Conservation (phyloP, 2,329 filamentous ascomycete species). For the Calonectria honghensis region DNA sequence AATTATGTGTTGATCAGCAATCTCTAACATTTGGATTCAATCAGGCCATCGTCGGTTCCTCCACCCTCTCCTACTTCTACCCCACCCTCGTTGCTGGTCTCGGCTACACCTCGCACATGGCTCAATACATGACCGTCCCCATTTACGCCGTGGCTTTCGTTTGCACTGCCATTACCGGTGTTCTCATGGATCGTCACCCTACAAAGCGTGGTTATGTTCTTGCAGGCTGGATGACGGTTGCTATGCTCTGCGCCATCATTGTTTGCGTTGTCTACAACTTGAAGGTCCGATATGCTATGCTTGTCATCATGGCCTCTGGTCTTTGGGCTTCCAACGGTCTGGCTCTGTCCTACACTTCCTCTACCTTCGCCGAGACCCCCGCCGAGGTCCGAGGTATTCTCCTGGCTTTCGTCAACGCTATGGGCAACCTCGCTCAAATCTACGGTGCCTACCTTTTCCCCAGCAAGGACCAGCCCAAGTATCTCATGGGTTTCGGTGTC, state of each 20-base stretch:
- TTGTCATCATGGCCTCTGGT: slow-evolving; percentile 73
- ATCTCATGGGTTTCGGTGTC: slow-evolving; percentile 65
- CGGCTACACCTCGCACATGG: slow-evolving; percentile 56
- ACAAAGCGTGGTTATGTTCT: slow-evolving; percentile 40
- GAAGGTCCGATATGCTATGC: slow-evolving; percentile 70
- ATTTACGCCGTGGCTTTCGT: slow-evolving; percentile 73
- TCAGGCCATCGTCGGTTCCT: slow-evolving; percentile 57
- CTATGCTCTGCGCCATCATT: slow-evolving; percentile 56
- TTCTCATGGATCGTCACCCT: slow-evolving; percentile 67
- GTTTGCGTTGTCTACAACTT: slow-evolving; percentile 70
- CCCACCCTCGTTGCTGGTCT: slow-evolving; percentile 58
- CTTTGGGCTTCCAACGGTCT: slow-evolving; percentile 73
- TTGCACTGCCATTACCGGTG: slow-evolving; percentile 67
- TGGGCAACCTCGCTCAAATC: slow-evolving; percentile 74
- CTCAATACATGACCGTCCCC: slow-evolving; percentile 62
- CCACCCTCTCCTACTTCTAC: slow-evolving; percentile 59
- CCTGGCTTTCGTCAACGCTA: slow-evolving; percentile 72
- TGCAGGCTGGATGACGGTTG: slow-evolving; percentile 37
- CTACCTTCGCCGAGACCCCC: slow-evolving; percentile 69
- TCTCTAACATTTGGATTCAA: slow-evolving; percentile 20
- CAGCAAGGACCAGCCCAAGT: slow-evolving; percentile 67
- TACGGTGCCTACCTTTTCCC: slow-evolving; percentile 74
- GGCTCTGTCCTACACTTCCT: slow-evolving; percentile 70
- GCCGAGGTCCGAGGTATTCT: slow-evolving; percentile 68
- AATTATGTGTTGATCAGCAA: neutral